These are phyloP conservation scores for Fusarium redolens DNA, from an alignment of 2,329 filamentous ascomycete species.

Conservation along the genomic window DNA sequence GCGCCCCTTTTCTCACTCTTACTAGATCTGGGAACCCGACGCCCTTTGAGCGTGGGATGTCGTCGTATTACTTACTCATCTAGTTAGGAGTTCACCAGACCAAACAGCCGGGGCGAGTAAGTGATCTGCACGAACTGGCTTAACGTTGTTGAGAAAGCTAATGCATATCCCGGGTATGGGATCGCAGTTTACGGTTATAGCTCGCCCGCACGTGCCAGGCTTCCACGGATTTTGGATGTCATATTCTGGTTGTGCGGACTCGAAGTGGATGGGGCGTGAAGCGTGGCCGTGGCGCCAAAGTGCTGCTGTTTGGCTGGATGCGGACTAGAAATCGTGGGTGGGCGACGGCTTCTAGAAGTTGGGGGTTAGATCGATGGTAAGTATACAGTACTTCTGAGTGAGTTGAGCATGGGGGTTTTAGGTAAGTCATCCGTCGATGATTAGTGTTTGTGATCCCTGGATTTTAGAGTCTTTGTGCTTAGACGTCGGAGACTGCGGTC, in stretches of 20 bases:
- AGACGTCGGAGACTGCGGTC: neutral
- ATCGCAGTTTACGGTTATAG: constrained; percentile 3
- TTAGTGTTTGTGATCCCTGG: neutral
- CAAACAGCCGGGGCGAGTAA: neutral
- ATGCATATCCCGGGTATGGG: constrained; percentile 4
- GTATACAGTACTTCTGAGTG: constrained; percentile 25
- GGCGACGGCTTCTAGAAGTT: constrained; percentile 23
- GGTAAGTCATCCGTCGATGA: constrained; percentile 16
- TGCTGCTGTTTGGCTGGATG: constrained; percentile 6
- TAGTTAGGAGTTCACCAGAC: neutral
- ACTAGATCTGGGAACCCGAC: constrained; percentile 21
- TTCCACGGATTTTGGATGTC: neutral
- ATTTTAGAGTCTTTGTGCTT: neutral
- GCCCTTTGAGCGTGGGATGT: neutral
- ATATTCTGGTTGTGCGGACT: neutral
- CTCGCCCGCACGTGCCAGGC: neutral
- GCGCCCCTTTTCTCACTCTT: constrained; percentile 14
- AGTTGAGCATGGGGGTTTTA: constrained; percentile 19
- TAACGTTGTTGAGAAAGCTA: constrained; percentile 26
- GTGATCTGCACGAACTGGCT: constrained; percentile 13
- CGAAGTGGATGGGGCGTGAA: constrained; percentile 16
- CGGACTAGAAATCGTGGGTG: neutral
- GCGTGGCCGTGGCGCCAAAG: constrained; percentile 11
- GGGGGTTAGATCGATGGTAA: constrained; percentile 15
- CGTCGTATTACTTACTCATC: constrained; percentile 36